Conservation (phyloP, 768 basidiomycete species). For the Mrakia gelida region DNA sequence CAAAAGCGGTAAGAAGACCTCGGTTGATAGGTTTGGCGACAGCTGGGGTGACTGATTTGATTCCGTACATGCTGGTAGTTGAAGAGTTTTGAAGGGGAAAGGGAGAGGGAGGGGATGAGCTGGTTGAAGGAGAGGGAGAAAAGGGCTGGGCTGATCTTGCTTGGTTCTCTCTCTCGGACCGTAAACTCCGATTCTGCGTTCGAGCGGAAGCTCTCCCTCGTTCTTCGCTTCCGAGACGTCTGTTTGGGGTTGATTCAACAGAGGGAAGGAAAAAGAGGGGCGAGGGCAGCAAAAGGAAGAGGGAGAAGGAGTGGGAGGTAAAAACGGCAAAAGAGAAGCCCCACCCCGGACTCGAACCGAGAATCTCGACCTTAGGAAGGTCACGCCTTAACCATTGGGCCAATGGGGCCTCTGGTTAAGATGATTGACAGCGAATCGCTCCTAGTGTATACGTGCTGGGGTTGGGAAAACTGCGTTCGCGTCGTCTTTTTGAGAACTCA, state of each 20-base stretch:
- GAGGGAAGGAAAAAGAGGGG: neutral
- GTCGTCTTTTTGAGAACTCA: neutral
- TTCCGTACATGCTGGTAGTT: neutral
- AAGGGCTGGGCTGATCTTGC: neutral
- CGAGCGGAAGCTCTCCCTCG: no score
- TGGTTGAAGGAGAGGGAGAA: neutral
- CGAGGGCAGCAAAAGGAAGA: neutral
- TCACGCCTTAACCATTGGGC: constrained; percentile 20
- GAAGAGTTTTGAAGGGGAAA: neutral
- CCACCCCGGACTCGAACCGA: constrained; percentile 19
- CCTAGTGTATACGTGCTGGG: no score
- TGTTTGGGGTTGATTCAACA: no score
- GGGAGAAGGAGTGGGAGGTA: neutral
- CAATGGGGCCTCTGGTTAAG: constrained; percentile 6
- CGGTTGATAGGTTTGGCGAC: neutral
- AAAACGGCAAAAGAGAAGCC: neutral
- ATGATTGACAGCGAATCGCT: neutral
- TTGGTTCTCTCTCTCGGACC: neutral
- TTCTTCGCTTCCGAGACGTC: no score
- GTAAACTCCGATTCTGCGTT: neutral
- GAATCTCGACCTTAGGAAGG: constrained; percentile 24
- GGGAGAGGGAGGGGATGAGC: neutral
- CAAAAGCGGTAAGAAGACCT: neutral
- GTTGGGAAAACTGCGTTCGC: no score
- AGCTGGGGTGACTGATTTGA: neutral